Conservation (phyloP, 768 basidiomycete species). For the Termitomyces sp. region DNA sequence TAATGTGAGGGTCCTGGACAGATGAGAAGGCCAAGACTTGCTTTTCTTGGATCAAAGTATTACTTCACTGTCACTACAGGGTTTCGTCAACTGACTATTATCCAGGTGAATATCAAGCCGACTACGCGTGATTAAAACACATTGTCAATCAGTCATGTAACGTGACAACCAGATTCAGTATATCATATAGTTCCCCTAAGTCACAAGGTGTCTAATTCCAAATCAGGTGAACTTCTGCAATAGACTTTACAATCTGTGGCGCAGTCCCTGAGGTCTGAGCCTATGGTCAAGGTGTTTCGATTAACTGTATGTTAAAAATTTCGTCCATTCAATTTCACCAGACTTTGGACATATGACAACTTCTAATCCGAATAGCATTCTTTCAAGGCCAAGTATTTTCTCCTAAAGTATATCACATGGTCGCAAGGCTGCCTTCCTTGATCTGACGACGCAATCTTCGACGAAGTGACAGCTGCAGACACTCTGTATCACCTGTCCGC, state of each 20-base stretch:
- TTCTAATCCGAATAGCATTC: background rate
- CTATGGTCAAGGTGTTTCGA: background rate
- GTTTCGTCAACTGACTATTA: background rate
- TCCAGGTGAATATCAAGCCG: background rate
- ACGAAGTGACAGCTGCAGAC: background rate
- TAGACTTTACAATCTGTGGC: background rate
- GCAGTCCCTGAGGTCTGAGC: background rate
- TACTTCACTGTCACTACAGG: background rate
- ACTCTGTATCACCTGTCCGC: background rate
- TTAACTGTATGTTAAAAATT: background rate
- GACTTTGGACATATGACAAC: background rate
- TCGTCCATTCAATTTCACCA: background rate
- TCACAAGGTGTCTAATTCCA: background rate
- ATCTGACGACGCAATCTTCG: background rate
- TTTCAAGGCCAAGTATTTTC: background rate
- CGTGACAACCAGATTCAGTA: too few species aligned
- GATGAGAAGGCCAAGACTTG: background rate
- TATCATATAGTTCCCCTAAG: too few species aligned
- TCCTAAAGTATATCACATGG: background rate
- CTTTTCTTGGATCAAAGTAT: background rate
- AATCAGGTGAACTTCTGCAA: background rate
- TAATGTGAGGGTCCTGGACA: background rate
- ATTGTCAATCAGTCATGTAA: background rate
- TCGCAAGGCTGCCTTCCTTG: background rate
- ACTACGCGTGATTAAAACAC: background rate